Conservation (phyloP, 2,329 filamentous ascomycete species). For the Pseudocercospora fijiensis region DNA sequence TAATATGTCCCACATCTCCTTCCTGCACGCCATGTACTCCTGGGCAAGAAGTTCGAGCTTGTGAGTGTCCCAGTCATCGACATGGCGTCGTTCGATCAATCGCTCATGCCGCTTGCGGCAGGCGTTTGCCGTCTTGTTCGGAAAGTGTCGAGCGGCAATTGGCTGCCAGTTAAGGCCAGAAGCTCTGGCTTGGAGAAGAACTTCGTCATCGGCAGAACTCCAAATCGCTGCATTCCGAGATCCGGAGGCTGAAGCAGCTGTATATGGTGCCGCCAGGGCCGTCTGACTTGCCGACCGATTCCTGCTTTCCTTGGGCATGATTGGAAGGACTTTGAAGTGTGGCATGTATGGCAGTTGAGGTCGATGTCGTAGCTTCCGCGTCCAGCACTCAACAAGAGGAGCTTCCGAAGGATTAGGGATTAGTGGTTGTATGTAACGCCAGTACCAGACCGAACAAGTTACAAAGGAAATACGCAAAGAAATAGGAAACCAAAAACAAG, state of each 20-base stretch:
- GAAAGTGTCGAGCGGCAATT: constrained; percentile 75
- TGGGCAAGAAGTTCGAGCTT: constrained; percentile 72
- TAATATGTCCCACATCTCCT: constrained; percentile 77
- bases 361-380: constrained; percentile 20
- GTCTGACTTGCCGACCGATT: constrained; percentile 27
- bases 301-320: constrained; percentile 50
- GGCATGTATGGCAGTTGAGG: constrained; percentile 29
- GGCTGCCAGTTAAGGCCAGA: constrained; percentile 80
- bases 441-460: constrained; percentile 36
- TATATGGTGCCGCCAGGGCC: constrained; percentile 38
- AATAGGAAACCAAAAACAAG: constrained; percentile 30
- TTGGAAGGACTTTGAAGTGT: constrained; percentile 30
- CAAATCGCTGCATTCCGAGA: constrained; percentile 54
- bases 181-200: constrained; percentile 68
- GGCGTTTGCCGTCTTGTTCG: constrained; percentile 73
- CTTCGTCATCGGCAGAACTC: constrained; percentile 71
- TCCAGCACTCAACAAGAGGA: constrained; percentile 26
- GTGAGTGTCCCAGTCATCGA: constrained; percentile 74
- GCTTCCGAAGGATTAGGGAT: constrained; percentile 23
- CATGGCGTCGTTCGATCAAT: constrained; percentile 70
- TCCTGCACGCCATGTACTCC: constrained; percentile 75
- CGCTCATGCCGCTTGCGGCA: constrained; percentile 88
- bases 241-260: constrained; percentile 35
- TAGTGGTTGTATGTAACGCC: constrained; percentile 25
- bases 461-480: constrained; percentile 36